These are phyloP conservation scores for Lodderomyces orthopsilosis DNA, from an alignment of 1,139 yeast genomes.

Conservation along the genomic window DNA sequence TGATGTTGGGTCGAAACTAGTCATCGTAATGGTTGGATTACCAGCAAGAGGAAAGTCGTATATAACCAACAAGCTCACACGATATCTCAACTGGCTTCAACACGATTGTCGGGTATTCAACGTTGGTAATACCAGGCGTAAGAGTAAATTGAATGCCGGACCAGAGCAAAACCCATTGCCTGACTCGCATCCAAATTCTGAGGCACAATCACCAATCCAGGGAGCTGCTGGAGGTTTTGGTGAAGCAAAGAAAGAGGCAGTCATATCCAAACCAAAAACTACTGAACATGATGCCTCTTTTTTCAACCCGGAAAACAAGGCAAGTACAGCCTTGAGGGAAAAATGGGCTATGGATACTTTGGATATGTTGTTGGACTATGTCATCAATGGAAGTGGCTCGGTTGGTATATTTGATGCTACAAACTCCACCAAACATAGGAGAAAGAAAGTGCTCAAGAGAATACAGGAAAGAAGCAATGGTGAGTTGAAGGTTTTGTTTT, in stretches of 20 bases:
- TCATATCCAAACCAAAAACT: slow-evolving; percentile 15
- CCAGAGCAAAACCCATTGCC: slow-evolving; percentile 74
- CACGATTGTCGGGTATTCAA: slow-evolving; percentile 88
- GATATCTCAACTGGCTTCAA: slow-evolving; percentile 90
- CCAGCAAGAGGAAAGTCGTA: slow-evolving; percentile 94
- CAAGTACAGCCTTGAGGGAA: slow-evolving; percentile 69
- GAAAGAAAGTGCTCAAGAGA: slow-evolving; percentile 64
- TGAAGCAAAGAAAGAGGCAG: slow-evolving; percentile 4
- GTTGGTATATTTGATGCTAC: slow-evolving; percentile 97
- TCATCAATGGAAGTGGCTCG: slow-evolving; percentile 76
- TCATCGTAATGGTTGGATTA: slow-evolving; percentile 90
- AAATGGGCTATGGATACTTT: slow-evolving; percentile 96
- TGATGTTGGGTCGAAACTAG: slow-evolving; percentile 77
- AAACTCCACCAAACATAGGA: slow-evolving; percentile 76
- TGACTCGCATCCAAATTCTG: slow-evolving; percentile 46
- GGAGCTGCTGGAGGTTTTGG: slow-evolving; percentile 5
- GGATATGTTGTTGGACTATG: slow-evolving; percentile 77
- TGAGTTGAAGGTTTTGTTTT: slow-evolving; percentile 73
- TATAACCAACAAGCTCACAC: slow-evolving; percentile 82
- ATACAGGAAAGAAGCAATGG: slow-evolving; percentile 71
- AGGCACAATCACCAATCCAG: slow-evolving; percentile 12
- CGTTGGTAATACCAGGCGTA: slow-evolving; percentile 90
- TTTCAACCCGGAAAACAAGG: slow-evolving; percentile 75
- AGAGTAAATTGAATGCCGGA: slow-evolving; percentile 63
- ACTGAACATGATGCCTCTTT: slow-evolving; percentile 72